Evolutionary conservation across 2,329 filamentous ascomycete species (phyloP), one percentile per base, ranked within the genome.

Genomic region (Paecilomyces fulvus): DNA sequence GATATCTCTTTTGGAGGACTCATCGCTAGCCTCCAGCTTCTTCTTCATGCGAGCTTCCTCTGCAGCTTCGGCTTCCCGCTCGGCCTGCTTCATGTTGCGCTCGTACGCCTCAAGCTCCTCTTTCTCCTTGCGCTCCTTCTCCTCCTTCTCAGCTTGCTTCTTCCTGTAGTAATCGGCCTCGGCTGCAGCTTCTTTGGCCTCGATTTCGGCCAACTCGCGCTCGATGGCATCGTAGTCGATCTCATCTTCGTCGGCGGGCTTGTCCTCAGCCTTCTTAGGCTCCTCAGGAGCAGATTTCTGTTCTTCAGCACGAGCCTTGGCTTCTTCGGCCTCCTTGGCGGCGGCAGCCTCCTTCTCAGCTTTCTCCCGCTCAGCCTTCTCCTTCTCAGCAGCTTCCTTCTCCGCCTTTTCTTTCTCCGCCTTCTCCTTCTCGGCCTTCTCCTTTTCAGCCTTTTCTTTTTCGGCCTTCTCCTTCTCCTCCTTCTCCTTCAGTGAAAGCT

Each of bases 71-170:
- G 76, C 77, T 63, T 79, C 77, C 23, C 67, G 69, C 63, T 79
- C 77, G 33, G 75, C 72, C 60, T 74, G 69, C 66, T 78, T 78
- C 75, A 79, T 77, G 61, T 74, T 77, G 55, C 70, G 70, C 55
- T 78, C 73, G 28, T 73, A 77, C 52, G 70, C 65, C 37, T 75
- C 75, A 12, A 60, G 70, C 43, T 77, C 76, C 55, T 79, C 76
- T 51, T 73, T 72, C 59, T 77, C 74, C 62, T 77, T 77, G 59
- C 74, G 73, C 25, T 68, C 75, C 33, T 68, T 66, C 60, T 74
- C 76, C 59, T 77, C 76, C 72, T 89, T 89, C 69, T 90, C 85
- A n/a, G 85, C 86, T 66, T 89, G 83, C 73, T 91, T 92, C 73
- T 89, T 88, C 69, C 89, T 86, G 69, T 89, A 67, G 63, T 79